Conservation (phyloP, 106 monocot species). For the Chionographis japonica region DNA sequence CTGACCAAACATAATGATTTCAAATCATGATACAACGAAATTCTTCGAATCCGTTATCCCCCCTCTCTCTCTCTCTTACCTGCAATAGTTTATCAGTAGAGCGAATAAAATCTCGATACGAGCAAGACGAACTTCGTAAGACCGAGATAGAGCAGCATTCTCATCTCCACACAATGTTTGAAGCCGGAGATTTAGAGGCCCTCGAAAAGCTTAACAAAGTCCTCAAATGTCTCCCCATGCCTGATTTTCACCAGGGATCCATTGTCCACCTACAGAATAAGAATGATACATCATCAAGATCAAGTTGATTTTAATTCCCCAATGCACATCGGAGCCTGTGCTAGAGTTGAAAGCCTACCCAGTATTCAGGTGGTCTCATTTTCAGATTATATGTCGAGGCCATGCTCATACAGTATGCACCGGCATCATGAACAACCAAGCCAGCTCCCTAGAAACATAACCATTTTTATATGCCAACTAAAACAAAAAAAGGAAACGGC, state of each 20-base stretch:
- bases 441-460: constrained; percentile 64
- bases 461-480: constrained; percentile 4
- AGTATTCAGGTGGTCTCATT: constrained; percentile 80
- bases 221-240: constrained; percentile 79
- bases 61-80: no score
- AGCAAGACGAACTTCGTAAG: no score
- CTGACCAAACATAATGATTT: no score
- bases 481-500: not conserved
- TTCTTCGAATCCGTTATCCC: no score
- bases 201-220: constrained; percentile 78
- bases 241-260: constrained; percentile 71
- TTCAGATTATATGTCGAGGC: constrained; percentile 95
- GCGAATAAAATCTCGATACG: no score
- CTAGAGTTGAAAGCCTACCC: constrained; percentile 21
- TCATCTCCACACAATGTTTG: no score
- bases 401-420: constrained; percentile 99
- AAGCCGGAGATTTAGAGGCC: constrained; percentile 39
- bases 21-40: no score
- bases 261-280: constrained; percentile 41
- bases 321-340: no score
- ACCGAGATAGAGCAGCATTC: no score
- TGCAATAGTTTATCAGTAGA: no score
- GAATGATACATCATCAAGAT: not conserved
- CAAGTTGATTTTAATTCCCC: not conserved
- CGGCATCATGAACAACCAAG: constrained; percentile 97